Evolutionary conservation across 306 rosid genomes (phyloP), one percentile per base, ranked within the genome.

Genomic region (Trifolium subterraneum): DNA sequence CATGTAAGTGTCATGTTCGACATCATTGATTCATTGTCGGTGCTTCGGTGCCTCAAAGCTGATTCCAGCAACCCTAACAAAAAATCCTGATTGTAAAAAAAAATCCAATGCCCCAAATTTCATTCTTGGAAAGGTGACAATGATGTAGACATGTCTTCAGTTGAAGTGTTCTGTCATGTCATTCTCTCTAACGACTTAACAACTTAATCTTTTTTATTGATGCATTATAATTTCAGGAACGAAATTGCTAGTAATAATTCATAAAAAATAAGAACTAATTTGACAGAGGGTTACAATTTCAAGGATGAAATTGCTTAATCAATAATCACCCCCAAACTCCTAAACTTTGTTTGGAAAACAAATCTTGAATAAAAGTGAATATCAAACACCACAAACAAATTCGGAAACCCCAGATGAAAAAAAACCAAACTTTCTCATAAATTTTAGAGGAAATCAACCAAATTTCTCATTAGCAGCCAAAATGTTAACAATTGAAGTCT

Each of bases 301-400:
- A 25, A 25, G 29, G 29, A 25, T 25, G 29, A 25, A 25, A 25
- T 25, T 25, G 29, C 29, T 25, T 25, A 25, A 25, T 25, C 29
- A 25, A 3, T 25, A 3, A 2, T 4, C 29, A n/a, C n/a, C 29
- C 55, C 39, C 22, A 3, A 41, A 39, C 5, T 1, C 55, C 38
- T 2, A 13, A 66, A 15, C 7, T 38, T 14, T 45, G 54, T 31
- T 65, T 47, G 60, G n/a, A n/a, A n/a, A 23, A 44, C n/a, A 75
- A 63, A 36, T 35, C 44, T 7, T 29, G 22, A 12, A 74, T 48
- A 31, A 31, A 65, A 5, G 27, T 14, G n/a, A 36, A 74, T 60
- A 33, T 23, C 33, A n/a, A 29, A 39, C 44, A 39, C 23, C 7
- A 27, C 9, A 41, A 52, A 66, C 42, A 68, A 77, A 59, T 58